Conservation (phyloP, 2,329 filamentous ascomycete species). For the Gnomoniopsis sp. region DNA sequence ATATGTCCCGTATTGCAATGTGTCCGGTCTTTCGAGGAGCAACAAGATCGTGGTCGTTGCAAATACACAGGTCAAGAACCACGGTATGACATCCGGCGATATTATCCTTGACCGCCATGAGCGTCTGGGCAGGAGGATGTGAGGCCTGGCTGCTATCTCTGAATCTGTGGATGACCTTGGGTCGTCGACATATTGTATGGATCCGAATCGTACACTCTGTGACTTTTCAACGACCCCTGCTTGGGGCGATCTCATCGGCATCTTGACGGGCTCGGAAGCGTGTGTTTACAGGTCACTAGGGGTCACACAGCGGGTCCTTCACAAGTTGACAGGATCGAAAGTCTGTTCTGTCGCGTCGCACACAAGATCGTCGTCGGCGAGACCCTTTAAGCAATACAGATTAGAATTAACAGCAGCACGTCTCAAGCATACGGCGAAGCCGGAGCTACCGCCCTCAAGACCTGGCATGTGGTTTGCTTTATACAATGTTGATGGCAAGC, state of each 20-base stretch:
- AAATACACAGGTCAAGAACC: slow-evolving; percentile 15
- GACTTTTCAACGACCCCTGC: slow-evolving; percentile 5
- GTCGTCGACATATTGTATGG: background rate
- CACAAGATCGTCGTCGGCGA: background rate
- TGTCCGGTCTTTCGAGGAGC: slow-evolving; percentile 14
- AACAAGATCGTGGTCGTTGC: slow-evolving; percentile 15
- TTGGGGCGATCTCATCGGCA: background rate
- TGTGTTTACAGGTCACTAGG: background rate
- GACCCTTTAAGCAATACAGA: background rate
- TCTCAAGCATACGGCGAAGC: background rate
- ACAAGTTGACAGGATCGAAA: background rate
- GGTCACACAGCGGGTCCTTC: background rate
- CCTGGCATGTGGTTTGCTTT: background rate
- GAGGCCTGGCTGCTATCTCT: background rate
- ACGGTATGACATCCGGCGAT: slow-evolving; percentile 15
- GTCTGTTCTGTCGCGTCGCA: background rate
- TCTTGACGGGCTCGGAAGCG: background rate
- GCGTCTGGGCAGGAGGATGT: background rate
- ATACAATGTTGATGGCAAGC: background rate
- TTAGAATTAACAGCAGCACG: background rate
- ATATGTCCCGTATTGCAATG: slow-evolving; percentile 14
- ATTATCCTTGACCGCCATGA: slow-evolving; percentile 5
- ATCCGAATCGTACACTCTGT: slow-evolving; percentile 3
- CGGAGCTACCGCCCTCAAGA: background rate
- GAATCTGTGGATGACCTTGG: slow-evolving; percentile 4